A percentile compares a stretch with the other conserved stretches of the same genome.
Conservation (phyloP, 2,329 filamentous ascomycete genomes). For the Zymoseptoria tritici region DNA sequence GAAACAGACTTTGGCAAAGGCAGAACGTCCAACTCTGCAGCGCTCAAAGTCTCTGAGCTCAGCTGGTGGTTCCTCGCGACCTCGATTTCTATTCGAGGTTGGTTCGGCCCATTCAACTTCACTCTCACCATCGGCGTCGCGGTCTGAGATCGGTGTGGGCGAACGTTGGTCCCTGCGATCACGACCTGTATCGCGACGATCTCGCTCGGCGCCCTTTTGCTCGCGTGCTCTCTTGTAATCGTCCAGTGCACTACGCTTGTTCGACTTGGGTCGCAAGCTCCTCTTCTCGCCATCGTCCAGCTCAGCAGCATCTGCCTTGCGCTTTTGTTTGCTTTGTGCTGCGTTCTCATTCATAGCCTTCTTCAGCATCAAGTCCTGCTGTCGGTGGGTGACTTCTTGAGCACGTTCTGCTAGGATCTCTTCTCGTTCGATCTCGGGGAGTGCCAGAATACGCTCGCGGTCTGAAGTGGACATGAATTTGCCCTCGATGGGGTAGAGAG, state of each 20-base stretch:
- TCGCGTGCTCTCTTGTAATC: conserved; percentile 55
- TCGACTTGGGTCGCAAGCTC: conserved; percentile 32
- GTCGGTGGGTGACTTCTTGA: conserved; percentile 70
- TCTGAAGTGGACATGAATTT: conserved; percentile 57
- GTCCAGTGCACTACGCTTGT: conserved; percentile 62
- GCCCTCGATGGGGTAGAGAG: conserved; percentile 78
- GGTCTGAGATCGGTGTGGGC: conserved; percentile 33
- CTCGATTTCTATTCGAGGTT: conserved; percentile 33
- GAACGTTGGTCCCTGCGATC: conserved; percentile 43
- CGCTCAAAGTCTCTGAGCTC: conserved; percentile 77
- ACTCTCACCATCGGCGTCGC: conserved; percentile 64
- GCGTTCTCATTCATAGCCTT: conserved; percentile 53
- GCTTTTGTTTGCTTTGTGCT: conserved; percentile 57
- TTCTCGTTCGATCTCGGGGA: conserved; percentile 88
- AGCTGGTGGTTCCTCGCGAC: conserved; percentile 58
- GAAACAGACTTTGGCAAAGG: conserved; percentile 88
- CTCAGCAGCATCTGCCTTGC: conserved; percentile 72
- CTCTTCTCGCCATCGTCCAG: conserved; percentile 72
- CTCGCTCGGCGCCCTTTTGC: conserved; percentile 51
- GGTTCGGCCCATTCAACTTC: conserved; percentile 67
- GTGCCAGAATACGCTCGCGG: conserved; percentile 61
- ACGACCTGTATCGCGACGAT: conserved; percentile 15
- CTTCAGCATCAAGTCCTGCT: conserved; percentile 74
- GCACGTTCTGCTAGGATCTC: conserved; percentile 81
- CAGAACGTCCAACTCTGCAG: conserved; percentile 72